Base-by-base conservation (phyloP, 2,329 filamentous ascomycete genomes). In the Diaporthe velutina region DNA sequence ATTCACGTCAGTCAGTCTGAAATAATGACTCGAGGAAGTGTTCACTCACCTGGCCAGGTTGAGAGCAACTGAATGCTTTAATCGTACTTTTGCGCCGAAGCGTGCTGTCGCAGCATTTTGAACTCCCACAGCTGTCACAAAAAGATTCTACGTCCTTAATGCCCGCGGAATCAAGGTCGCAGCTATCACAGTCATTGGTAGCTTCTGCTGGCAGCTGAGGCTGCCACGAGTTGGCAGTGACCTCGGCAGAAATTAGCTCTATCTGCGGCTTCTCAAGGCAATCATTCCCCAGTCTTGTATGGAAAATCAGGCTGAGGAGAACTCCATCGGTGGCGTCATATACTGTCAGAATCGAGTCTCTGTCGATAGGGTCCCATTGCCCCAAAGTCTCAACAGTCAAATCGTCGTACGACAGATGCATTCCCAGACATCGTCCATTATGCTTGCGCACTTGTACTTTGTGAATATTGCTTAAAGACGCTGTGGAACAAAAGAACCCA, bases 361-460 rank as follows among this genome's bases (percentile, higher is more conserved):
- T 15, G 19, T 57, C 25, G 8, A 17, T 33, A 2, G 67, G 52
- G 38, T 70, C 50, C 67, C 50, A 70, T 33, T 58, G 38, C 38
- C 67, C 67, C 9, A 70, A 12, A 33, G 67, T n/a, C 35, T 35
- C 52, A 55, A 45, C 38, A 22, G 52, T 70, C 4, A 28, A 70
- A 35, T 70, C 38, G 22, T 22, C 30, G 7, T 70, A 70, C n/a
- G 25, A 33, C 5, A 57, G n/a, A 30, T 57, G 17, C 50, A 70
- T 19, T 6, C 38, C 50, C 2, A 57, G 38, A 12, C 52, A 57
- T 19, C 50, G 25, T 22, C 35, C 50, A 33, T n/a, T n/a, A 70
- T 57, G 25, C 35, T 15, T 57, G 52, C 67, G 67, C 22, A 70
- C 33, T 45, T 25, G 52, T 3, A 70, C 25, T 42, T 33, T 13